A percentile compares a stretch with the other conserved stretches of the same genome.
These are phyloP conservation scores for Aspergillus incahuasiensis DNA, from an alignment of 495 filamentous ascomycete genomes.

Conservation along the genomic window DNA sequence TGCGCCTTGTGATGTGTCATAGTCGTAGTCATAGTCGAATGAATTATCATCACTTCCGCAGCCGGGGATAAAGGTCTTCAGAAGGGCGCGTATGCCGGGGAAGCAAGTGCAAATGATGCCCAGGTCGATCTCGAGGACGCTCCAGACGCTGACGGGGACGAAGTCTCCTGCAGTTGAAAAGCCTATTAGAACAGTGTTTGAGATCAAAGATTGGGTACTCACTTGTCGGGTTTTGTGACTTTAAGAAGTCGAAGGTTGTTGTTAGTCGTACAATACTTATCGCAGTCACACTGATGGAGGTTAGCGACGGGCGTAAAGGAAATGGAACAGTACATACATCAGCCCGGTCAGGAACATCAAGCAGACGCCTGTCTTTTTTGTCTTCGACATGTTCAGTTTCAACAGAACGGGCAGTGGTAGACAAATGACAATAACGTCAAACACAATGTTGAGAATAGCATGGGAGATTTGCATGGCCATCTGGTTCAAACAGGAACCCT, in stretches of 20 bases:
- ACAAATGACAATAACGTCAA: constrained; percentile 3
- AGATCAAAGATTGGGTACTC: background rate
- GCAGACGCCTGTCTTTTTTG: constrained; percentile 3
- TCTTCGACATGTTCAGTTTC: background rate
- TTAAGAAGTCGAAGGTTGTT: background rate
- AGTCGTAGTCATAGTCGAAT: background rate
- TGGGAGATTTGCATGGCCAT: background rate
- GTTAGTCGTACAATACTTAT: background rate
- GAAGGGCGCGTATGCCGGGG: background rate
- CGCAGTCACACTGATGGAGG: background rate
- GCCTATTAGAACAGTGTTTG: background rate
- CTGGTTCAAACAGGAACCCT: constrained; percentile 4
- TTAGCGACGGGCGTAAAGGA: background rate
- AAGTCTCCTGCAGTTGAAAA: background rate
- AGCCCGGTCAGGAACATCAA: background rate
- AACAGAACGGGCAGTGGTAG: background rate
- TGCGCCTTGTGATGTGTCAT: background rate
- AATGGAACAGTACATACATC: background rate
- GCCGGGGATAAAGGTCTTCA: background rate
- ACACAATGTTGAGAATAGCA: constrained; percentile 1
- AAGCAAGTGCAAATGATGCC: background rate
- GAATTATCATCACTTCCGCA: background rate
- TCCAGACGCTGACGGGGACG: background rate
- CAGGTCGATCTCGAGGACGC: background rate
- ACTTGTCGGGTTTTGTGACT: background rate